Evolutionary conservation across 2,329 filamentous ascomycete genomes (phyloP), one percentile per base, ranked within the genome.

Genomic region (Neopestalotiopsis sp.): DNA sequence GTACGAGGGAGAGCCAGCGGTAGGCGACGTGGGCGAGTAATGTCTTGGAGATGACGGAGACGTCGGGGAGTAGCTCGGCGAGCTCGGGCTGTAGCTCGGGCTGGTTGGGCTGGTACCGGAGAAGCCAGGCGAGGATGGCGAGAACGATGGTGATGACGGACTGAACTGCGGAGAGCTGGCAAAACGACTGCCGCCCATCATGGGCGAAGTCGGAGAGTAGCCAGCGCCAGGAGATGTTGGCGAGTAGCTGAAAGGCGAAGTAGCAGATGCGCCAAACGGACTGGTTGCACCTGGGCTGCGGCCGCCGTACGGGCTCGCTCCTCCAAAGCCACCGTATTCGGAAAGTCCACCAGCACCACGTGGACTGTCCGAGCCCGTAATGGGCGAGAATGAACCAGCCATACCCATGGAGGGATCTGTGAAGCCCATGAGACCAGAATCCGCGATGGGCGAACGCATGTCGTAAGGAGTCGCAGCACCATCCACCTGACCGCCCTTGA

Each of bases 391-490:
- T 79, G 88, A 88, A 77, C 85, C 89, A 53, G 61, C 65, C 75
- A 84, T 85, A 70, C 83, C 88, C 72, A 78, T 76, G 10, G 77
- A 75, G 5, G 90, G 89, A n/a, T 89, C 90, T 71, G 85, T 88
- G 73, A 91, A 84, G 72, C 87, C 88, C 75, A 90, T 81, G 74
- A 76, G 76, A 65, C 92, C 92, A 75, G 94, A 92, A 7, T 87
- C 88, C 9, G 42, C 53, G 81, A 95, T 91, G 4, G 93, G 93
- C 64, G 93, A 95, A 58, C 92, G 92, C 30, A 91, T 92, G 78
- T 98, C 96, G 81, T 99, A 99, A 1, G 97, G 97, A 9, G 96
- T 99, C 57, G 94, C 94, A 67, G 94, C 94, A 74, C 96, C 96
- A 70, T 93, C 92, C 61, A 92, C 87, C 70, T 91, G 90, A 68